A percentile compares a stretch with the other conserved stretches of the same genome.
phyloP scores from a whole-genome alignment of 768 basidiomycete species.

The Rhizopogon salebrosus region DNA sequence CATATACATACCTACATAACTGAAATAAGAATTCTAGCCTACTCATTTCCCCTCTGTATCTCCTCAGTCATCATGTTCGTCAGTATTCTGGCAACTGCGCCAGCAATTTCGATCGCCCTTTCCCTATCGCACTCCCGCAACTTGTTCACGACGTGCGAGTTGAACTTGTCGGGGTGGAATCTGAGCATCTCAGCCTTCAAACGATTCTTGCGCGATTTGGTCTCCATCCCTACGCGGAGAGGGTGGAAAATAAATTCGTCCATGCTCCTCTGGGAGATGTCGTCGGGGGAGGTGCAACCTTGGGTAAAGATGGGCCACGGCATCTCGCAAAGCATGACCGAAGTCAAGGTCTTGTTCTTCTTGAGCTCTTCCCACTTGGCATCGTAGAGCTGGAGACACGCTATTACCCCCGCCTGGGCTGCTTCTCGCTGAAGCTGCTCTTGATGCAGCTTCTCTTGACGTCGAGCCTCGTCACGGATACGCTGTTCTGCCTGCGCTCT shows the following conservation, averaged over 20 bases:
- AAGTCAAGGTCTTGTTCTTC: constrained; percentile 11
- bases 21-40: background rate
- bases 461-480: constrained; percentile 6
- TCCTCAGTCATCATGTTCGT: constrained; percentile 28
- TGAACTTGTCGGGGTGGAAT: constrained; percentile 56
- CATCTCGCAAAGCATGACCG: constrained; percentile 26
- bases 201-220: constrained; percentile 29
- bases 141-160: constrained; percentile 29
- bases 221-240: constrained; percentile 21
- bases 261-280: constrained; percentile 33
- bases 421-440: constrained; percentile 13
- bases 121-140: constrained; percentile 29
- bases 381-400: constrained; percentile 24
- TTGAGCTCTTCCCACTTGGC: constrained; percentile 34
- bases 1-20: background rate
- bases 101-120: constrained; percentile 32
- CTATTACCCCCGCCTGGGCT: constrained; percentile 4
- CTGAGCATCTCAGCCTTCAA: constrained; percentile 42
- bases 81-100: constrained; percentile 36
- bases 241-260: constrained; percentile 36
- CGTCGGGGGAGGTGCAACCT: constrained; percentile 12
- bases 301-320: constrained; percentile 40
- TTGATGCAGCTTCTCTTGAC: background rate
- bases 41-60: background rate
- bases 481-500: constrained; percentile 10